Percentiles rank a stretch among this genome's conserved stretches.
Evolutionary conservation across 169 alveolate species (phyloP).

Genomic region (Eimeria sp.): DNA sequence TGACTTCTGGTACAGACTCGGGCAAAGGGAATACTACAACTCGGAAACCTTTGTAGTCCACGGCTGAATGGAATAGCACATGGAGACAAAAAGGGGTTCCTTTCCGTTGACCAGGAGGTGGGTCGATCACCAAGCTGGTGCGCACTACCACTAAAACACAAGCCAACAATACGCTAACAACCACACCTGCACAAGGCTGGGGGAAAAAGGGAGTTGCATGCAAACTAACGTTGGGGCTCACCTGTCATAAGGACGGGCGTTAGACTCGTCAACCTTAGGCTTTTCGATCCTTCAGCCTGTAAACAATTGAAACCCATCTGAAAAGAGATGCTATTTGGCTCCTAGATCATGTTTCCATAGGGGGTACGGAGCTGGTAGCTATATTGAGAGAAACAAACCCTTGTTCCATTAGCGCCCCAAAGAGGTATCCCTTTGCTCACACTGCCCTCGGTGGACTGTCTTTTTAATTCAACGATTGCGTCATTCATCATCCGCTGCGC

Average conservation of each 20-base stretch:
- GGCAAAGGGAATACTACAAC: conserved; percentile 78
- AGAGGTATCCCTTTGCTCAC: neutral
- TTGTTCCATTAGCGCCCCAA: neutral
- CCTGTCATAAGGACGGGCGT: conserved; percentile 67
- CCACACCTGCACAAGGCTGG: neutral
- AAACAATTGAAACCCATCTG: neutral
- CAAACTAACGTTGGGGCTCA: neutral
- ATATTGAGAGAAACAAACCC: neutral
- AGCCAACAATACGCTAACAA: neutral
- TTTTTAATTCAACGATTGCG: conserved; percentile 74
- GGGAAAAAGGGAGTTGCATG: neutral
- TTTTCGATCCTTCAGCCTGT: conserved; percentile 21
- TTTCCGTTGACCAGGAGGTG: neutral
- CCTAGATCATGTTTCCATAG: neutral
- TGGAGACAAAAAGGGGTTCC: neutral
- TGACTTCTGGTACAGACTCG: conserved; percentile 61
- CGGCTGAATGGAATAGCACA: conserved; percentile 54
- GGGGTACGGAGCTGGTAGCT: neutral
- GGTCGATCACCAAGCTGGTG: neutral
- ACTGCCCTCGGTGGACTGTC: conserved; percentile 24
- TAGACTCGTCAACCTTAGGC: conserved; percentile 27
- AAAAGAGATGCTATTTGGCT: neutral
- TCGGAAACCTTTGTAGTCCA: conserved; percentile 80
- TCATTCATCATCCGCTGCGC: conserved; percentile 77
- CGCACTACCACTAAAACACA: neutral